Evolutionary conservation across 1,139 yeast genomes (phyloP), one percentile per base, ranked within the genome.

Genomic region (Nakaseomyces kungkrabaensis): DNA sequence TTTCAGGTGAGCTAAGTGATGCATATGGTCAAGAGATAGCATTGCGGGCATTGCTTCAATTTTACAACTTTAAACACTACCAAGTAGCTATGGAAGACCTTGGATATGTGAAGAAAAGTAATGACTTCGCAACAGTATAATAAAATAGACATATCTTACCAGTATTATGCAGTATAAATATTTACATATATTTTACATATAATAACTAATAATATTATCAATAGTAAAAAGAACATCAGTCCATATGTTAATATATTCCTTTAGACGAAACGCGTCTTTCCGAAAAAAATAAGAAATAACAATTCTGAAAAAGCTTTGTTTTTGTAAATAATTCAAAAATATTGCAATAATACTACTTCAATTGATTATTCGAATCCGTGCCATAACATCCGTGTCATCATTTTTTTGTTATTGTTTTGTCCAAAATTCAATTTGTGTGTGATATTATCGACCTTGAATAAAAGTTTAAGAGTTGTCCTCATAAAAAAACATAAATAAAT

Each of bases 1-100:
- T 87, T 32, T 83, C 87, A 46, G 78, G 78, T 36, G 94, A 85
- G 54, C 74, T 87, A 52, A 82, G 79, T 54, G 86, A 83, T 58
- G 85, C 95, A 0, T 82, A 81, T 59, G 90, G 89, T 31, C 95
- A 89, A 62, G 97, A 92, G 60, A 77, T 84, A 47, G 92, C 96
- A 0, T 67, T 92, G 40, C 70, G 97, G 50, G 89, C 92, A 1
- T 69, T 92, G 51, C 67, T 87, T 11, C 94, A 85, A 64, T 86
- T 82, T 59, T 89, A 88, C 69, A 85, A 90, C 61, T 73, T 79
- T 54, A 67, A 81, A 33, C 73, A 73, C 47, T 85, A 83, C 56
- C 73, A 76, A 9, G 57, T 61, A 5, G 69, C 75, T 29, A 79
- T 82, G 82, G 71, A 66, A 29, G 65, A 67, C 48, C 65, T 83